Evolutionary conservation across 2,329 filamentous ascomycete species (phyloP).

Genomic region (Elsinoe ampelina): DNA sequence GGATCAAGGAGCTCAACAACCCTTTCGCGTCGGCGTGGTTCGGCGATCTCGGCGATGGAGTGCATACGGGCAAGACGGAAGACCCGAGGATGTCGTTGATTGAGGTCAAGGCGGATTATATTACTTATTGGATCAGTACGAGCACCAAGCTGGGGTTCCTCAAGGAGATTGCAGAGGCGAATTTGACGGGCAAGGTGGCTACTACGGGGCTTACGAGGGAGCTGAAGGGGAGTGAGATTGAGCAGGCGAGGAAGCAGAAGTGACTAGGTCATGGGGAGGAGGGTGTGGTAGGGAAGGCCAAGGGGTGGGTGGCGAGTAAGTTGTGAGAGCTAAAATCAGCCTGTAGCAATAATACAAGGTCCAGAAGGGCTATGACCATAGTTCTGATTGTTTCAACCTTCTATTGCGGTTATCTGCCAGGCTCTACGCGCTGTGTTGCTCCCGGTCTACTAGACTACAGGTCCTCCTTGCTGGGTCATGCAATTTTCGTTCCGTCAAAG

Average conservation of each 20-base stretch:
- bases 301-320: not conserved
- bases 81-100: constrained; percentile 41
- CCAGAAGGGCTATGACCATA: not conserved
- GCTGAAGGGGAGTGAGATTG: constrained; percentile 26
- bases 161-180: constrained; percentile 26
- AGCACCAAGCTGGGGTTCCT: constrained; percentile 23
- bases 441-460: not conserved
- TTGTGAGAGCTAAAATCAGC: not conserved
- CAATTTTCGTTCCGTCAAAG: not conserved
- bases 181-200: constrained; percentile 26
- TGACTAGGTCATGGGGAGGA: not conserved
- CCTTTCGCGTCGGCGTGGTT: constrained; percentile 38
- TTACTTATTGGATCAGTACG: constrained; percentile 28
- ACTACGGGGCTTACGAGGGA: constrained; percentile 27
- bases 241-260: constrained; percentile 21
- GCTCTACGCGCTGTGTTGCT: too few species aligned
- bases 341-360: not conserved
- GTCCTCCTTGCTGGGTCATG: not conserved
- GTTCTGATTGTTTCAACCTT: not conserved
- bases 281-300: not conserved
- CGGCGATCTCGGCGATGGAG: constrained; percentile 42
- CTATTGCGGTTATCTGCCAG: not conserved
- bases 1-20: constrained; percentile 41
- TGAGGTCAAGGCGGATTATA: constrained; percentile 30
- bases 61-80: constrained; percentile 36